Conservation (phyloP, 208 protist genomes). For the Kentomonas sorsogonicus region DNA sequence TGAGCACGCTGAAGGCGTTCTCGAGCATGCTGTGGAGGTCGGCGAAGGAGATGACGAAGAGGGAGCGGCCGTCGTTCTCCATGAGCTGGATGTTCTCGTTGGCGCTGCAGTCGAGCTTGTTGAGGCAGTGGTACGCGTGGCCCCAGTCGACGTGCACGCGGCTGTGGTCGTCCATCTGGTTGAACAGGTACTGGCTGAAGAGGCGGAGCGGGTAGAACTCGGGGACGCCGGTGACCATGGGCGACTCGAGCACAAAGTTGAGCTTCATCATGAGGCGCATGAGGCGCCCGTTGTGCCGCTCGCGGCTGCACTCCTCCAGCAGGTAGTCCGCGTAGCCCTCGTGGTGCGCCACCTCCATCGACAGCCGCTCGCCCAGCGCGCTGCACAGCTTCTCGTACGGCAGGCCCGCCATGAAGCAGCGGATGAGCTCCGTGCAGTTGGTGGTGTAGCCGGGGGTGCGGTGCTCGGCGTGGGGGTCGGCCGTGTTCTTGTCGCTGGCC, state of each 20-base stretch:
- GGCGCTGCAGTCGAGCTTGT: conserved; percentile 95
- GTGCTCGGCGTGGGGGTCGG: conserved; percentile 52
- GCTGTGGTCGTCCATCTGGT: conserved; percentile 92
- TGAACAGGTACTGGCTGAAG: conserved; percentile 96
- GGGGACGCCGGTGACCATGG: conserved; percentile 63
- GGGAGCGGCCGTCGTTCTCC: conserved; percentile 79
- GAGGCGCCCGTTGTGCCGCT: conserved; percentile 94
- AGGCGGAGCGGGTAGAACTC: conserved; percentile 87
- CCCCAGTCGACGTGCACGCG: conserved; percentile 89
- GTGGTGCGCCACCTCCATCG: conserved; percentile 82
- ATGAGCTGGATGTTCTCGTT: conserved; percentile 93
- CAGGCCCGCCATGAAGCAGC: conserved; percentile 60
- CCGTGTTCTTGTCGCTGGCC: conserved; percentile 45
- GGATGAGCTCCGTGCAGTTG: conserved; percentile 77
- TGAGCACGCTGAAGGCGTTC: conserved; percentile 79
- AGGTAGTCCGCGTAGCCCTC: conserved; percentile 88
- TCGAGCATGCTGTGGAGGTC: conserved; percentile 89
- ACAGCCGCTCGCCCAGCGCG: conserved; percentile 79
- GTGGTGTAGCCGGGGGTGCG: conserved; percentile 65
- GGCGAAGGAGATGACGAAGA: conserved; percentile 93
- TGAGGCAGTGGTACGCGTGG: conserved; percentile 94
- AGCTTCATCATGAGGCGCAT: conserved; percentile 94
- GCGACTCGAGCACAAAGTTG: conserved; percentile 86
- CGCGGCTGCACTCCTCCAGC: conserved; percentile 87
- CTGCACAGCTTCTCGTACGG: conserved; percentile 66